Base-by-base conservation (phyloP, 2,329 filamentous ascomycete species). In the Sarocladiaceae sp. region DNA sequence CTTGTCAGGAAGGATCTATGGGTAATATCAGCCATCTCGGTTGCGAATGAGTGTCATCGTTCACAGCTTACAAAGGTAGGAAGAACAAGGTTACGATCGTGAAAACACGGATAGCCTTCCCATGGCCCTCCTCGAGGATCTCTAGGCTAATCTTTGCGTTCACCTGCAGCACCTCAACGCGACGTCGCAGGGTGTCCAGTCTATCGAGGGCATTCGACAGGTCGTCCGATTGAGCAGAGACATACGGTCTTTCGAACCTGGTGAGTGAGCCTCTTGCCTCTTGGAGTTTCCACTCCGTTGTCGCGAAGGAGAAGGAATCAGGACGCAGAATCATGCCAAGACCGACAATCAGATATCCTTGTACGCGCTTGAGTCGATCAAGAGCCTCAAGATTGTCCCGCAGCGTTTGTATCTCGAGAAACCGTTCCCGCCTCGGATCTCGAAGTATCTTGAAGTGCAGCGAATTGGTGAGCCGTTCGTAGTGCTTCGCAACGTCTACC, bases 1-100 rank as follows among this genome's bases (percentile, higher is more conserved):
- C 71, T 73, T 11, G 74, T 71, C 3, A 78, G 66, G 25, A 49
- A 49, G 5, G 46, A 49, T 22, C 31, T 49, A 70, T n/a, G n/a
- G n/a, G n/a, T n/a, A n/a, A n/a, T n/a, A n/a, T n/a, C n/a, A n/a
- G n/a, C 12, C 4, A 26, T 18, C 3, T 46, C 6, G 10, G 17
- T 20, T 5, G 18, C 29, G 10, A 33, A 33, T 7, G 23, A 25
- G 11, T 8, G 17, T 13, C 8, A 8, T 13, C 12, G 17, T 20
- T 17, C 37, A 53, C 46, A 20, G 37, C 42, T 2, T 29, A 51
- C 39, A 55, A 29, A 2, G 54, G 54, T 15, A 55, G 39, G 42
- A 55, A 55, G 15, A 55, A 29, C 17, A 55, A 26, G 4, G 54
- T 55, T 18, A 55, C 54, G n/a, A 50, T 66, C 35, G 70, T 71